Evolutionary conservation across 78 protist species (phyloP).

Genomic region (Planoprotostelium fungivorum): DNA sequence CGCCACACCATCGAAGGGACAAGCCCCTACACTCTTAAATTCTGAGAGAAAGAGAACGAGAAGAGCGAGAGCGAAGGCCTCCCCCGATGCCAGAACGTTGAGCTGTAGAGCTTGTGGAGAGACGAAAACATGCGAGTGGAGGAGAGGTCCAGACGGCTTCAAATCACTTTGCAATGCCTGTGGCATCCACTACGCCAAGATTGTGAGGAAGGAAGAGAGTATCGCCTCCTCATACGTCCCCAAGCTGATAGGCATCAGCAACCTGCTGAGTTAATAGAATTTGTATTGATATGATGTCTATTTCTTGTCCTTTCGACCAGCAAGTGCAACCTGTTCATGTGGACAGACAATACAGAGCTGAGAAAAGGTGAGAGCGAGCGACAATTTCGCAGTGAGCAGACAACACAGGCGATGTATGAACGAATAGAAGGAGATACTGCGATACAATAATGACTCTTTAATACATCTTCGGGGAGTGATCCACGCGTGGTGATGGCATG

Average conservation of each 20-base stretch:
- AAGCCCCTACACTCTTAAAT: background rate
- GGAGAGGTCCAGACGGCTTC: slow-evolving; percentile 57
- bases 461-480: too few species aligned
- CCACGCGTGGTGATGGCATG: too few species aligned
- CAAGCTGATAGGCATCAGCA: background rate
- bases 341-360: too few species aligned
- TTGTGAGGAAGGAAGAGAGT: slow-evolving; percentile 38
- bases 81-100: slow-evolving; percentile 34
- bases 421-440: too few species aligned
- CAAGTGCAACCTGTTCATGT: too few species aligned
- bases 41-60: slow-evolving; percentile 21
- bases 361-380: too few species aligned
- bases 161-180: slow-evolving; percentile 59
- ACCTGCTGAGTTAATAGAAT: background rate
- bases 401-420: too few species aligned
- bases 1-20: too few species aligned
- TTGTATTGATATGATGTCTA: too few species aligned
- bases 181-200: slow-evolving; percentile 53
- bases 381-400: too few species aligned
- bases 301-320: too few species aligned
- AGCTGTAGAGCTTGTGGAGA: slow-evolving; percentile 45
- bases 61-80: slow-evolving; percentile 53
- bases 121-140: slow-evolving; percentile 49
- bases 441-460: too few species aligned
- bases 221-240: background rate